phyloP scores from a whole-genome alignment of 306 rosid genomes.

The Begonia masoniana region DNA sequence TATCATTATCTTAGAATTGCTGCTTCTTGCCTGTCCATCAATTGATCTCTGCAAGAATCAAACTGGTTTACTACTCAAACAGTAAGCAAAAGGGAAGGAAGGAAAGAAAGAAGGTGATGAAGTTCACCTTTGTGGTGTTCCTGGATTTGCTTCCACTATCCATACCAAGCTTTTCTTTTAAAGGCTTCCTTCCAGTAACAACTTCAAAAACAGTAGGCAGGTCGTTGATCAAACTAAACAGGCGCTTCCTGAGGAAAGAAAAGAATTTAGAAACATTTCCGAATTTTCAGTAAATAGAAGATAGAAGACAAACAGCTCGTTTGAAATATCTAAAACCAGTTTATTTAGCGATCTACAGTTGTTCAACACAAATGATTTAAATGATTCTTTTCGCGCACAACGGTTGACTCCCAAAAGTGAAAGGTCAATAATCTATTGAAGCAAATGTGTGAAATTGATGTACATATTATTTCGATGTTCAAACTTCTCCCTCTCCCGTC shows the following conservation, averaged over 20 bases:
- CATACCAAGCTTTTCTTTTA: conserved; percentile 31
- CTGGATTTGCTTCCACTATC: conserved; percentile 48
- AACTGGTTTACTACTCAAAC: conserved; percentile 4
- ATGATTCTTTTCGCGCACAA: too few relatives aligned
- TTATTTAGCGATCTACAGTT: too few relatives aligned
- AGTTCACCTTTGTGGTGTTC: conserved; percentile 37
- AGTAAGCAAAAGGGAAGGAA: not conserved
- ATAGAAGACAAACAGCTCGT: too few relatives aligned
- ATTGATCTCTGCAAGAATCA: conserved; percentile 29
- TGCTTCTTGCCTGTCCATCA: conserved; percentile 33
- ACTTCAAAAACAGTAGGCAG: conserved; percentile 54
- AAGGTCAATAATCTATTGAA: too few relatives aligned
- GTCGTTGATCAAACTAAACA: conserved; percentile 41
- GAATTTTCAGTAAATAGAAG: too few relatives aligned
- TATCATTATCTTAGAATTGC: conserved; percentile 25
- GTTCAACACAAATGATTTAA: too few relatives aligned
- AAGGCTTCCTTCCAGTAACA: conserved; percentile 37
- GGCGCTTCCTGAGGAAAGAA: conserved; percentile 34
- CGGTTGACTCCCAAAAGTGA: too few relatives aligned
- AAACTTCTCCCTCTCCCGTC: too few relatives aligned
- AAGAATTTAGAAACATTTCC: not conserved
- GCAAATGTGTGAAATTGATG: too few relatives aligned
- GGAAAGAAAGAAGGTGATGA: not conserved
- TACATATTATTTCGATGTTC: too few relatives aligned
- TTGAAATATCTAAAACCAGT: too few relatives aligned